Conservation (phyloP, 305 asterid genomes). For the Fraxinus floribunda region DNA sequence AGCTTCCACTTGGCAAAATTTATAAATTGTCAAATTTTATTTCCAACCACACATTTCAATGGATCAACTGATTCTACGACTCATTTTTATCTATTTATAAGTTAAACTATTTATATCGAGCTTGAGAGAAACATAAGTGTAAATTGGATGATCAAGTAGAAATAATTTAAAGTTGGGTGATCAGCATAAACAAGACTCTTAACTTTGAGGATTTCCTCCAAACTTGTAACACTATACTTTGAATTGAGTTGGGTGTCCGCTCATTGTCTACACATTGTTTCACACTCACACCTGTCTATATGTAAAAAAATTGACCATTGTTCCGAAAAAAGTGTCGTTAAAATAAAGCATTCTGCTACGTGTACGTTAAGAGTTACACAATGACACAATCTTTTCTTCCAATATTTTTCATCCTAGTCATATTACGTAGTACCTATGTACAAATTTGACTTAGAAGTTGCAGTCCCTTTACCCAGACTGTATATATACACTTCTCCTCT, state of each 20-base stretch:
- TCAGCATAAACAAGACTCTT: background rate
- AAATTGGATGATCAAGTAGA: background rate
- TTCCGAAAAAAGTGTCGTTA: background rate
- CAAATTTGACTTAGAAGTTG: background rate
- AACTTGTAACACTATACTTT: conserved; percentile 14
- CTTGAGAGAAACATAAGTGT: background rate
- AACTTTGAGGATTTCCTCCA: background rate
- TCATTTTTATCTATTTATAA: background rate
- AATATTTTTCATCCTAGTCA: background rate
- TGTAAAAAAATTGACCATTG: background rate
- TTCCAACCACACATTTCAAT: background rate
- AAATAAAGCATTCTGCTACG: background rate
- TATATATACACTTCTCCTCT: conserved; percentile 19
- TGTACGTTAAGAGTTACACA: no score
- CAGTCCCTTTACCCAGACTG: conserved; percentile 30
- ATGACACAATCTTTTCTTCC: background rate
- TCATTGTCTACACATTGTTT: background rate
- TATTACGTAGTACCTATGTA: background rate
- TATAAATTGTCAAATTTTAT: background rate
- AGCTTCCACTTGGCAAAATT: background rate
- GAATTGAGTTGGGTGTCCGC: background rate
- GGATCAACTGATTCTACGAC: background rate
- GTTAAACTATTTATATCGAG: background rate
- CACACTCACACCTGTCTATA: background rate
- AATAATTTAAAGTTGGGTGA: background rate